Percentiles rank a stretch among this genome's conserved stretches.
Conservation (phyloP, 176 grass and related monocot genomes). For the Rhipidocladum racemiflorum region DNA sequence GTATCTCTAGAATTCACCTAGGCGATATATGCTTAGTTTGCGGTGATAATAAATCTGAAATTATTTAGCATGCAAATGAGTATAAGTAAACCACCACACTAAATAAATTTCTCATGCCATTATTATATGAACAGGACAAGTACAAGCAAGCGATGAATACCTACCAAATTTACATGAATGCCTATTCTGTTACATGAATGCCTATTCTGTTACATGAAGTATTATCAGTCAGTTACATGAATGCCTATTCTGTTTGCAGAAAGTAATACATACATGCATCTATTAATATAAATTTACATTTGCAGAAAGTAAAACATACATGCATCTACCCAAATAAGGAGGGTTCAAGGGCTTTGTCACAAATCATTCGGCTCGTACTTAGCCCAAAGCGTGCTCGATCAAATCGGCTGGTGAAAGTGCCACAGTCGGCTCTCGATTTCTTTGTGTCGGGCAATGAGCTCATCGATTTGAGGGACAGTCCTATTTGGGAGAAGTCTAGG, state of each 20-base stretch:
- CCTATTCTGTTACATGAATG: too few species aligned
- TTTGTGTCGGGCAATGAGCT: too few species aligned
- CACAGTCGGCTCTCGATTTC: too few species aligned
- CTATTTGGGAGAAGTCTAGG: too few species aligned
- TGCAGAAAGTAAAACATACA: too few species aligned
- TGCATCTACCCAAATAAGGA: too few species aligned
- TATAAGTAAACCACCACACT: conserved; percentile 7
- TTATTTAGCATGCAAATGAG: conserved; percentile 3
- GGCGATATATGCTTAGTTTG: neutral
- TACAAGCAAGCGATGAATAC: neutral
- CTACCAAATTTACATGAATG: neutral
- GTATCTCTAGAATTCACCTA: conserved; percentile 5
- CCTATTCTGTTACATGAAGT: too few species aligned
- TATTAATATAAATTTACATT: conserved; percentile 15
- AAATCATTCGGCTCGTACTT: too few species aligned
- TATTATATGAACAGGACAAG: neutral
- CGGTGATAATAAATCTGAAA: neutral
- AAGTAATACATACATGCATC: neutral
- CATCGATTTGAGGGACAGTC: too few species aligned
- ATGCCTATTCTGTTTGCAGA: neutral
- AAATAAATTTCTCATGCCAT: neutral
- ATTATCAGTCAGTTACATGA: conserved; percentile 8
- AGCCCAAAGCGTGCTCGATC: too few species aligned
- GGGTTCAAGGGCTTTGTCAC: too few species aligned
- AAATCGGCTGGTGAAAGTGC: too few species aligned